These are phyloP conservation scores for Rhypophila decipiens DNA, from an alignment of 495 filamentous ascomycete genomes.

Conservation along the genomic window DNA sequence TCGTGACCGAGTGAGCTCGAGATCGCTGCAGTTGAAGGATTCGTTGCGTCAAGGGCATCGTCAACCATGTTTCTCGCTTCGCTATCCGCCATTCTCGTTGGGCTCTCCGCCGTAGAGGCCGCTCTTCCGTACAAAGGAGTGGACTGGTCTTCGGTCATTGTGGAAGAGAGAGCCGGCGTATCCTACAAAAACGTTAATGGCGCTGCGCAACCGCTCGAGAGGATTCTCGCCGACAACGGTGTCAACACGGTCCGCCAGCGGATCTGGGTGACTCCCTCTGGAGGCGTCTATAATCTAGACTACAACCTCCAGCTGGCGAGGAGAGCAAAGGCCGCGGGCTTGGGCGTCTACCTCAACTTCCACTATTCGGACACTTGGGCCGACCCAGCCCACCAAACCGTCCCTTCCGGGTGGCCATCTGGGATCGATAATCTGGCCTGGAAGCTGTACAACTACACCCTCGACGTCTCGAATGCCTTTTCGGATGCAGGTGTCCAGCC, in stretches of 20 bases:
- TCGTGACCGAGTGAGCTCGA: no score
- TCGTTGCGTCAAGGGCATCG: no score
- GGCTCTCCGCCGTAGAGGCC: slow-evolving; percentile 22
- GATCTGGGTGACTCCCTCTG: slow-evolving; percentile 63
- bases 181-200: slow-evolving; percentile 54
- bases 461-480: slow-evolving; percentile 55
- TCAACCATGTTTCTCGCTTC: slow-evolving; percentile 13
- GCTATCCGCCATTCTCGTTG: slow-evolving; percentile 11
- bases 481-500: slow-evolving; percentile 46
- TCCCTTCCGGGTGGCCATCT: slow-evolving; percentile 56
- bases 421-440: slow-evolving; percentile 51
- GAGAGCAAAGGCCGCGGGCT: slow-evolving; percentile 56
- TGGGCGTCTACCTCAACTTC: slow-evolving; percentile 62
- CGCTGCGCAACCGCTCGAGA: slow-evolving; percentile 49
- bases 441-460: slow-evolving; percentile 62
- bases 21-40: no score
- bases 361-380: slow-evolving; percentile 66
- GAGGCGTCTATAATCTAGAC: slow-evolving; percentile 59
- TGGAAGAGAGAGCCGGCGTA: slow-evolving; percentile 57
- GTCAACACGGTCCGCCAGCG: slow-evolving; percentile 68
- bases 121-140: slow-evolving; percentile 60
- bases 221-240: slow-evolving; percentile 55
- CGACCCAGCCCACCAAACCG: slow-evolving; percentile 39
- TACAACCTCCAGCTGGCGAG: slow-evolving; percentile 64
- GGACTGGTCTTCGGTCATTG: slow-evolving; percentile 64